Evolutionary conservation across 2,329 filamentous ascomycete species (phyloP), one percentile per base, ranked within the genome.

Genomic region (Herpotrichia juniperi): DNA sequence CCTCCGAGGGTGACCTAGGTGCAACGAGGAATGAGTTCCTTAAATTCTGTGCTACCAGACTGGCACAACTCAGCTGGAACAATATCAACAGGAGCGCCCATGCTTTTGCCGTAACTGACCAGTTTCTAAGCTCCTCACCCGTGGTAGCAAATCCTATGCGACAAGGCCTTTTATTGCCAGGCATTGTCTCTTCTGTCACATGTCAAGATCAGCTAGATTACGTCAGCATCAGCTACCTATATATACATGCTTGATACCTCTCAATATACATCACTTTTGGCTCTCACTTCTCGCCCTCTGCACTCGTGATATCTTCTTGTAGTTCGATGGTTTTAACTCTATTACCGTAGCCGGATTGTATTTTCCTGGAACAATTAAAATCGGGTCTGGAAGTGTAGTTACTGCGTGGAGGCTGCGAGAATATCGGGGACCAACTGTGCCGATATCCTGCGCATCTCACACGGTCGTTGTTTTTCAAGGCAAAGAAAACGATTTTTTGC

Each of bases 81-180:
- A 19, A 78, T 75, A 57, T 81, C 78, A 16, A 78, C 64, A 1
- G 79, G 17, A 80, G 58, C 0, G 75, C 70, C 69, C 75, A 76
- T 16, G 72, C 68, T 19, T 76, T 68, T 43, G 74, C 71, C 2
- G 66, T 60, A 42, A 79, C 67, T 17, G 75, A 72, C 78, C 78
- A 81, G 24, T 75, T 67, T 19, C 78, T 66, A 32, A 81, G 73
- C 31, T 77, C 72, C 57, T 81, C 77, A 54, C 78, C 79, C 1
- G 78, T 80, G 1, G 78, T 76, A 3, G 72, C 71, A 11, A 68
- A 74, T 3, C 79, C 78, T 16, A 80, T 64, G 42, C 77, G 68
- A 26, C 74, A 74, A 14, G 78, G 68, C 19, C 67, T 62, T 44
- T 74, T 66, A 43, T 74, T 61, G 1, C 60, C 61, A 4, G 59